Evolutionary conservation across 1,284 basidiomycete species (phyloP), one percentile per base, ranked within the genome.

Genomic region (Abortiporus biennis): DNA sequence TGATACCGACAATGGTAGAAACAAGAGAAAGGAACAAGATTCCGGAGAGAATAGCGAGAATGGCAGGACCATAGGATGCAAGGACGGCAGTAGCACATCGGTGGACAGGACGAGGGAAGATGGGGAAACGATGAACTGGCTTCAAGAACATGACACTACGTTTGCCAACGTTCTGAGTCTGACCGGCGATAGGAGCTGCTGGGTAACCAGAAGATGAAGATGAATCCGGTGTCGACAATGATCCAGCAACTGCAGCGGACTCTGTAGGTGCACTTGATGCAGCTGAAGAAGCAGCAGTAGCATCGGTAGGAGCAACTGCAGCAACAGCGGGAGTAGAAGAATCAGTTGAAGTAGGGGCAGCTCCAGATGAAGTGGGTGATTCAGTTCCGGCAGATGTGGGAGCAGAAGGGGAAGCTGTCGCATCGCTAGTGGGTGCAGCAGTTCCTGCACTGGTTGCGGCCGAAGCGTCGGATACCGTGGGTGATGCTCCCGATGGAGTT

Each of bases 11-110:
- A 1, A 38, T 38, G 27, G 38, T 38, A 9, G 42, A 37, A 17
- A 47, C 36, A 13, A 51, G 32, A 29, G 47, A 36, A 36, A 47
- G 22, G 11, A 42, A 17, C n/a, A 35, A 6, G 1, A 33, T 42
- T 22, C 47, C 49, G 5, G 38, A 30, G 22, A 51, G 36, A 16
- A 51, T 29, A 39, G 49, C 41, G 36, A 47, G 16, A 6, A 47
- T 44, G 16, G 40, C 35, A 13, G 47, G 38, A 9, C 46, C 40
- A 29, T 30, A 45, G 40, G 16, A 45, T 31, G 21, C 48, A 34
- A 29, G 27, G 8, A 16, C 49, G 45, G 35, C 37, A 36, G 12
- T 41, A 25, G 22, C 27, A 33, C 40, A 34, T 21, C 6, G 31
- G 23, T 20, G 31, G 32, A 36, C 33, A 17, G 11, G 27, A 6